Base-by-base conservation (phyloP, 192 early-diverging fungal genomes). In the Pilaira anomala region DNA sequence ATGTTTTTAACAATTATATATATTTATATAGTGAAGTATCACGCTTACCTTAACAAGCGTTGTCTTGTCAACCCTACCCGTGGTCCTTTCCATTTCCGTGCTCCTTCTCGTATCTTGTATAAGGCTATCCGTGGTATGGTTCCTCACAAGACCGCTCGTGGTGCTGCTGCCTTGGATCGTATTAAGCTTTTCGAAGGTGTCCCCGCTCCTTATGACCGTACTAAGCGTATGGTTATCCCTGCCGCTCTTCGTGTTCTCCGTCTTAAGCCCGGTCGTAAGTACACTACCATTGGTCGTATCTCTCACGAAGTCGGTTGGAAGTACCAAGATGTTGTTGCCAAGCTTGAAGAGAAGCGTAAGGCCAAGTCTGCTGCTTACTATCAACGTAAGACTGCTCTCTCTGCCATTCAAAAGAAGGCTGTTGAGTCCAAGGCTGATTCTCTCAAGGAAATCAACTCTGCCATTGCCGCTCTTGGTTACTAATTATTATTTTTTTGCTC, bases 131-230 rank as follows among this genome's bases (percentile, higher is more conserved):
- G 97, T 61, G 97, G 97, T 71, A 99, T 99, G 97, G 77, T 97
- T 76, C 95, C 97, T 62, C 97, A 99, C 92, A 98, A 97, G 91
- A 96, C 96, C 67, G 79, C 95, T 53, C 95, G 97, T 73, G 97
- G 97, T 85, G 90, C 93, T 68, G 92, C 92, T 48, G 96, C 97
- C 72, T 84, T 99, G 62, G 93, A 93, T 71, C 91, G 96, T 79
- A 81, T 98, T 79, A 97, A 97, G 93, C 90, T 98, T 78, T 99
- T 99, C 64, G 97, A 99, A 82, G 97, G 95, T 83, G 88, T 98
- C 63, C 96, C 97, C 60, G 85, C 97, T 72, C 94, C 95, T 39
- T 99, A 95, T 73, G 96, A 97, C 85, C 90, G 88, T 79, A 76
- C 85, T 74, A 98, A 99, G 90, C 92, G 95, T 78, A 85, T 97